phyloP scores from a whole-genome alignment of 2,329 filamentous ascomycete genomes.

The Trichoderma simmonsii region DNA sequence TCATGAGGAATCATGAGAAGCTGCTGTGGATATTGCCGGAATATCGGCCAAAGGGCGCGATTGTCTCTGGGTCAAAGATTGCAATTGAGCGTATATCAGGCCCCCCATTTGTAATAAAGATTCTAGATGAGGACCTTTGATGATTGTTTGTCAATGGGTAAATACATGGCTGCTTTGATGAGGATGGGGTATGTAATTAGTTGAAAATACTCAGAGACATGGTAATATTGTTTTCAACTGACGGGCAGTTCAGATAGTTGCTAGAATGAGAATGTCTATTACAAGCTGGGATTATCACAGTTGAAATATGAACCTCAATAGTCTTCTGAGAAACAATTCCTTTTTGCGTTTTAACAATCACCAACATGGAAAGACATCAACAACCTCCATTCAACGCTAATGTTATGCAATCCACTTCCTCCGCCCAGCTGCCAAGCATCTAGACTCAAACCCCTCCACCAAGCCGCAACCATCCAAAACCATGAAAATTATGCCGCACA shows the following conservation, averaged over 20 bases:
- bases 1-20: neutral
- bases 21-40: neutral
- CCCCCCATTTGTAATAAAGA: neutral
- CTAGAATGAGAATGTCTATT: too few species aligned
- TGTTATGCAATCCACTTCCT: neutral
- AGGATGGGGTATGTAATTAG: neutral
- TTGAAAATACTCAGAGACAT: neutral
- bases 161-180: neutral
- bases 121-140: neutral
- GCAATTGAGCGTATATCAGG: neutral
- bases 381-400: neutral
- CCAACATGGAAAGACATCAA: neutral
- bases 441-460: neutral
- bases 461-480: neutral
- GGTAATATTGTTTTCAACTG: too few species aligned
- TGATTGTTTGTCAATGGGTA: neutral
- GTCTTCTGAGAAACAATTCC: too few species aligned
- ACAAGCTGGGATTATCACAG: neutral
- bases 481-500: neutral
- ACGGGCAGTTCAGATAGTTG: too few species aligned
- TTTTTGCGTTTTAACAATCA: too few species aligned
- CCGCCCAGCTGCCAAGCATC: neutral
- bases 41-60: accelerated
- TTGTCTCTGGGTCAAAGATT: neutral
- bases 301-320: too few species aligned